A percentile compares a stretch with the other conserved stretches of the same genome.
phyloP scores from a whole-genome alignment of 306 rosid species.

The Citrullus colocynthis region DNA sequence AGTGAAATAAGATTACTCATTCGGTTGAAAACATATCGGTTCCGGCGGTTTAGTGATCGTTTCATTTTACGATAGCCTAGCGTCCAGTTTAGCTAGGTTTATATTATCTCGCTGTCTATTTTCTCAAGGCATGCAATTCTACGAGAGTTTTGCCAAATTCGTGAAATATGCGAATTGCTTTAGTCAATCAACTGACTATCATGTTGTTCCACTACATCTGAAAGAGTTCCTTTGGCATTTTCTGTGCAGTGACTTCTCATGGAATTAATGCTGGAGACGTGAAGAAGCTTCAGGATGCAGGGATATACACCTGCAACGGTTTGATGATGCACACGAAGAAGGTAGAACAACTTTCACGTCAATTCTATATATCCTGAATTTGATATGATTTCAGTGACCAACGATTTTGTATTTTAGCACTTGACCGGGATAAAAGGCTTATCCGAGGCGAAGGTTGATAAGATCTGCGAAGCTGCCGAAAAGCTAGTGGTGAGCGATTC shows the following conservation, averaged over 20 bases:
- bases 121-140: neutral
- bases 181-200: neutral
- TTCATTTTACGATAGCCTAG: neutral
- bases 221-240: neutral
- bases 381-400: neutral
- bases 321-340: slow-evolving; percentile 98
- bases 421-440: slow-evolving; percentile 91
- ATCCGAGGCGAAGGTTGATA: slow-evolving; percentile 94
- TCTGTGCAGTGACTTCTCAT: slow-evolving; percentile 69
- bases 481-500: slow-evolving; percentile 65
- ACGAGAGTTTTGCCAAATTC: neutral
- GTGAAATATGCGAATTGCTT: neutral
- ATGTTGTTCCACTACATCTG: neutral
- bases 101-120: neutral
- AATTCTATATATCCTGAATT: neutral
- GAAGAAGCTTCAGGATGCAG: slow-evolving; percentile 97
- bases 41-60: neutral
- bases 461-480: slow-evolving; percentile 98
- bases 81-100: neutral
- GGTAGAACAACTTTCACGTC: slow-evolving; percentile 25
- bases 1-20: neutral
- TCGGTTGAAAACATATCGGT: neutral
- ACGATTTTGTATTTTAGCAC: slow-evolving; percentile 28
- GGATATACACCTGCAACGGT: slow-evolving; percentile 93
- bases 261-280: slow-evolving; percentile 97